Conservation (phyloP, 768 basidiomycete species). For the Tephrocybe sp. region DNA sequence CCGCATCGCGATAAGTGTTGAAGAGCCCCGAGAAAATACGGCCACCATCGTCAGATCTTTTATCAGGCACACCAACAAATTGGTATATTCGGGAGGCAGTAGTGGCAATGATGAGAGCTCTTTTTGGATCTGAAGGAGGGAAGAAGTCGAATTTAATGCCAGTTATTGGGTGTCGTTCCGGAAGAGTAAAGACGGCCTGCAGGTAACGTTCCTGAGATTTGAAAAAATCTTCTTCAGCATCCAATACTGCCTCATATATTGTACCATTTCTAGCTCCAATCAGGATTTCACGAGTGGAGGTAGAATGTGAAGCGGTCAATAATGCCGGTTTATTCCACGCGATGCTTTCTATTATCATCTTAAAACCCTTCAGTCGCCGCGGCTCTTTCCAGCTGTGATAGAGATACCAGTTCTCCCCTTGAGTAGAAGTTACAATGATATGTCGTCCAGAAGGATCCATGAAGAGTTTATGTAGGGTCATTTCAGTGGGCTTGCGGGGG, state of each 20-base stretch:
- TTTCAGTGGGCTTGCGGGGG: constrained; percentile 69
- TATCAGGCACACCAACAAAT: constrained; percentile 69
- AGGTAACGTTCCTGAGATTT: constrained; percentile 83
- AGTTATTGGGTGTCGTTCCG: constrained; percentile 79
- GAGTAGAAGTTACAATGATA: constrained; percentile 77
- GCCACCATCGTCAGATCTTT: constrained; percentile 69
- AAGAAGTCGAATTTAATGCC: constrained; percentile 83
- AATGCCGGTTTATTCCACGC: constrained; percentile 83
- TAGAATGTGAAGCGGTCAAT: constrained; percentile 61
- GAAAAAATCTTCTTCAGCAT: constrained; percentile 90
- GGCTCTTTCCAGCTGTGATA: constrained; percentile 82
- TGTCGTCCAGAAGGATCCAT: constrained; percentile 93
- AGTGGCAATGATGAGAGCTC: constrained; percentile 72
- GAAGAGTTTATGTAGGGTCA: constrained; percentile 80
- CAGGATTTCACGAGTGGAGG: constrained; percentile 80
- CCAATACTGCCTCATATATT: constrained; percentile 86
- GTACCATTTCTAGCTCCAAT: constrained; percentile 84
- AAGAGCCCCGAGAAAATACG: constrained; percentile 76
- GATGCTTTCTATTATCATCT: constrained; percentile 86
- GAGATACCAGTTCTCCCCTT: constrained; percentile 94
- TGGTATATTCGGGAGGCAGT: constrained; percentile 91
- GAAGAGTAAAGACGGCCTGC: constrained; percentile 70
- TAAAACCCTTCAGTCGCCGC: constrained; percentile 72
- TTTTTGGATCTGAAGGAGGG: constrained; percentile 59
- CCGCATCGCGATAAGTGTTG: constrained; percentile 65